Conservation (phyloP, 257 asterid species). For the Handroanthus guayacan region DNA sequence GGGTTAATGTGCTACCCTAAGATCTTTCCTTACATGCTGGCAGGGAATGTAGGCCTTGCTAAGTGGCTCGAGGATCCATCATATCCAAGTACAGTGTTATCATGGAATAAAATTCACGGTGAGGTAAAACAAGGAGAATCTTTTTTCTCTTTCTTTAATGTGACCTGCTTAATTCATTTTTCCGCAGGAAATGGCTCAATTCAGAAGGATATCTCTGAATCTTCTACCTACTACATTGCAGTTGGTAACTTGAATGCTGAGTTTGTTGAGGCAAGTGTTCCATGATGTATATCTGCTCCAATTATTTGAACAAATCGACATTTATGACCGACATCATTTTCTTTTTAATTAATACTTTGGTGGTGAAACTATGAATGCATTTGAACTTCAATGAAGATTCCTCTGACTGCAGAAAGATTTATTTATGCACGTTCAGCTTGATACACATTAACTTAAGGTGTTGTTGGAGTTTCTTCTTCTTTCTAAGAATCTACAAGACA, state of each 20-base stretch:
- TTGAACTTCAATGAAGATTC: conserved; percentile 10
- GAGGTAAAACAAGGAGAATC: conserved; percentile 40
- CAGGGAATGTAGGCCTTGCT: conserved; percentile 66
- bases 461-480: conserved; percentile 8
- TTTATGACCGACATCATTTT: neutral
- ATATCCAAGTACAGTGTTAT: conserved; percentile 55
- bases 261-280: conserved; percentile 58
- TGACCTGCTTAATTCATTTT: conserved; percentile 35
- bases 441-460: neutral
- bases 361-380: conserved; percentile 15
- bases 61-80: conserved; percentile 86
- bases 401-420: neutral
- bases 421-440: neutral
- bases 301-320: neutral
- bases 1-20: conserved; percentile 17
- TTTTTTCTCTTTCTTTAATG: conserved; percentile 7
- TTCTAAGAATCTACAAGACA: neutral
- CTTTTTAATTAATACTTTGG: neutral
- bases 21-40: conserved; percentile 40
- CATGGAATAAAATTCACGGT: conserved; percentile 78
- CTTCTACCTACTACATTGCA: conserved; percentile 71
- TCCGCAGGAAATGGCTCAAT: conserved; percentile 73
- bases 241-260: conserved; percentile 73
- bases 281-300: conserved; percentile 10
- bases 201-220: conserved; percentile 50